Conservation (phyloP, 2,329 filamentous ascomycete species). For the Rhytidhysteron rufulum region DNA sequence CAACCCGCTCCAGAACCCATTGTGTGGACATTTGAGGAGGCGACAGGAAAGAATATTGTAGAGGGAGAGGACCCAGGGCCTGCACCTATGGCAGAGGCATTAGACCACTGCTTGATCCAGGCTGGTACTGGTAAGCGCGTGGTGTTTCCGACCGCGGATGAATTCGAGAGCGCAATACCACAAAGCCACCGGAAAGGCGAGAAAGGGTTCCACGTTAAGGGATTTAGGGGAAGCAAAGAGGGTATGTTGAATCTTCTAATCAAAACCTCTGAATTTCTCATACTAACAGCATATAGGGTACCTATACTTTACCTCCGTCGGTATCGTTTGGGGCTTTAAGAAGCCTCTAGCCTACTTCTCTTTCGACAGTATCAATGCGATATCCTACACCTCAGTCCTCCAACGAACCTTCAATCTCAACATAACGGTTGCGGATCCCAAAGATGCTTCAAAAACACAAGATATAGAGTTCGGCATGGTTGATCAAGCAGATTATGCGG, state of each 20-base stretch:
- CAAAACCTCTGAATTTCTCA: neutral
- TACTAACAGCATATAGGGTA: slow-evolving; percentile 44
- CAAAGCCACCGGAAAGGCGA: slow-evolving; percentile 61
- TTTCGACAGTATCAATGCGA: slow-evolving; percentile 55
- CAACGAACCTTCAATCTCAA: slow-evolving; percentile 65
- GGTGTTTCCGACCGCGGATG: slow-evolving; percentile 51
- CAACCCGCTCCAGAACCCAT: slow-evolving; percentile 49
- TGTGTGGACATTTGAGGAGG: slow-evolving; percentile 58
- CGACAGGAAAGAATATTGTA: slow-evolving; percentile 40
- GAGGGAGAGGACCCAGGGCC: slow-evolving; percentile 42
- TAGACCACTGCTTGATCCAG: slow-evolving; percentile 36
- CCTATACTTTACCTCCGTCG: slow-evolving; percentile 59
- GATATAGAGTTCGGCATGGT: slow-evolving; percentile 65
- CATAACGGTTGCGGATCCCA: slow-evolving; percentile 40
- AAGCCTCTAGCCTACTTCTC: slow-evolving; percentile 62
- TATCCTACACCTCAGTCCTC: slow-evolving; percentile 62
- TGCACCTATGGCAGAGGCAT: slow-evolving; percentile 42
- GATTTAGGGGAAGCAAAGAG: slow-evolving; percentile 62
- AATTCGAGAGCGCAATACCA: slow-evolving; percentile 58
- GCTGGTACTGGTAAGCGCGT: slow-evolving; percentile 46
- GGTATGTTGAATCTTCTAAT: slow-evolving; percentile 37
- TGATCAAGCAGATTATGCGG: slow-evolving; percentile 59
- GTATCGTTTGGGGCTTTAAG: slow-evolving; percentile 63
- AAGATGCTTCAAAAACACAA: slow-evolving; percentile 36
- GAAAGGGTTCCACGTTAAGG: slow-evolving; percentile 62